Base-by-base conservation (phyloP, 148 eudicot species). In the Fagopyrum esculentum region DNA sequence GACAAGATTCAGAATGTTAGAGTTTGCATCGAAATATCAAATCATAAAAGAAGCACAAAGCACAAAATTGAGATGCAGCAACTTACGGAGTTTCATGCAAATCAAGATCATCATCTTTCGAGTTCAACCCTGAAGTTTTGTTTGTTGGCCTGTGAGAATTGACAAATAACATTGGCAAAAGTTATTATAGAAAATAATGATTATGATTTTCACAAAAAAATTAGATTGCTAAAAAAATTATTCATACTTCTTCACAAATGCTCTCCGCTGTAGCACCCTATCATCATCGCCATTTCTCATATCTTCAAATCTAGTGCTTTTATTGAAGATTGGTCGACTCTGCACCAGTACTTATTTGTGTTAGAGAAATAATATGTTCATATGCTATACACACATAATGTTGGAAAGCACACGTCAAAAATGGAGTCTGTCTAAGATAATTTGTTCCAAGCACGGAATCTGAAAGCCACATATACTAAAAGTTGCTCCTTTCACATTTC, bases 271-370 rank as follows among this genome's bases (percentile, higher is more conserved):
- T 46, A 82, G 83, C 71, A 70, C 71, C 81, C 91, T 89, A 82
- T 95, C 99, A 16, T 95, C 97, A 72, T 95, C 95, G 77, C 59
- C 82, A 75, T 86, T 92, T 71, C 92, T 83, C 94, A 95, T 95
- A 78, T 95, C 97, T 85, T 95, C 99, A 82, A 89, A 95, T 82
- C 96, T 87, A 75, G 98, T 95, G 81, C 99, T 95, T 85, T 95
- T 90, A 75, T 95, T 95, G 69, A 95, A 95, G 72, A 95, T 92
- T 61, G 98, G 99, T 70, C 98, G 92, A 85, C 94, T 89, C 99
- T 95, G 92, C 81, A 85, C 30, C 59, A 79, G 74, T 5, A 40
- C 72, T 29, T 55, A 15, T 9, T 43, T 74, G 56, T 17, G 17
- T 76, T 47, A 77, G 46, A 26, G 45, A 77, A 47, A 77, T 26